Percentiles rank a stretch among this genome's conserved stretches.
phyloP scores from a whole-genome alignment of 352 stramenopile genomes.

The Globisporangium solare region DNA sequence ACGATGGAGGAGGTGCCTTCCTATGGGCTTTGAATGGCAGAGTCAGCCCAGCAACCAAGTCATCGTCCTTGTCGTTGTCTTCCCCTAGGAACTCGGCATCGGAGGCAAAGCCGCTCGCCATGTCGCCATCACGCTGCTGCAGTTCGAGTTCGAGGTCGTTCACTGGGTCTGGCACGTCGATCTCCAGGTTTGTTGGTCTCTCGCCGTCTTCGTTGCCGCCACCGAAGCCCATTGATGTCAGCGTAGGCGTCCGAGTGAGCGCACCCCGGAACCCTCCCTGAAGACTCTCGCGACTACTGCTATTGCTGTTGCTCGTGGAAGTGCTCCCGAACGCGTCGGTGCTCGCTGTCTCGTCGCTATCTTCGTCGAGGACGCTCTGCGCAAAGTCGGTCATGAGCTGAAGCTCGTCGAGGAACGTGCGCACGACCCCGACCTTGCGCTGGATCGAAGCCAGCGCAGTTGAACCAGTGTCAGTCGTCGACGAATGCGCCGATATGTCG shows the following conservation, averaged over 20 bases:
- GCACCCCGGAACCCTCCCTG: slow-evolving; percentile 16
- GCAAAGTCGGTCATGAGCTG: slow-evolving; percentile 52
- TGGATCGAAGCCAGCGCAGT: slow-evolving; percentile 12
- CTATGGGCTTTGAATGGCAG: too few species aligned
- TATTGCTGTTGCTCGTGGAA: slow-evolving; percentile 20
- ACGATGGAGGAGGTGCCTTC: slow-evolving; percentile 9
- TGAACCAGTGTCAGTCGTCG: neutral
- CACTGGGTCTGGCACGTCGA: slow-evolving; percentile 2
- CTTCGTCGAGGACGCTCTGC: slow-evolving; percentile 52
- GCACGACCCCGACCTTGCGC: slow-evolving; percentile 28
- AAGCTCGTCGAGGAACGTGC: slow-evolving; percentile 59
- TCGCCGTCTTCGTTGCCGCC: neutral
- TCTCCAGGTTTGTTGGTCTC: neutral
- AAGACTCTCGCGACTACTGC: slow-evolving; percentile 44
- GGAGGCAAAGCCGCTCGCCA: neutral
- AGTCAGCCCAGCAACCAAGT: neutral
- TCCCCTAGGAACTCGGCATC: neutral
- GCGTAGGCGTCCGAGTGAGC: slow-evolving; percentile 32
- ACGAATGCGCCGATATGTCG: too few species aligned
- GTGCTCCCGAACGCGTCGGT: neutral
- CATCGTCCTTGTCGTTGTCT: neutral
- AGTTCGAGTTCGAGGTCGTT: slow-evolving; percentile 18
- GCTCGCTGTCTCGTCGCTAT: slow-evolving; percentile 18
- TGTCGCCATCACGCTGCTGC: slow-evolving; percentile 7
- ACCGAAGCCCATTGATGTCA: neutral